These are phyloP conservation scores for Phytophthora rubi DNA, from an alignment of 352 stramenopile species.

Conservation along the genomic window DNA sequence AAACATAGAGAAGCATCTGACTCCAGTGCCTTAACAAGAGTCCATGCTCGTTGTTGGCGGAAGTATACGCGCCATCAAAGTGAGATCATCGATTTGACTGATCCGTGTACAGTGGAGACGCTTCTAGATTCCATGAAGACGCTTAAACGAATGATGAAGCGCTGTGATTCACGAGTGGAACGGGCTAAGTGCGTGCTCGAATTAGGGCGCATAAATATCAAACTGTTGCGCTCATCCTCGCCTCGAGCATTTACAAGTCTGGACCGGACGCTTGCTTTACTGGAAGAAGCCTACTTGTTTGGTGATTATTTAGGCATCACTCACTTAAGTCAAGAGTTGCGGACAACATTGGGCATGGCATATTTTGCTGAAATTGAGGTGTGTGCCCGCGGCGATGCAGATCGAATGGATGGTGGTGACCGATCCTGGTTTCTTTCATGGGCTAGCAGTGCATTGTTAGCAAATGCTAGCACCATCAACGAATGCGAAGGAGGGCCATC, in stretches of 20 bases:
- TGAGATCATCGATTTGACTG: conserved; percentile 25
- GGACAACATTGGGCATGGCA: conserved; percentile 48
- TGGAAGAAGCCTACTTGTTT: conserved; percentile 54
- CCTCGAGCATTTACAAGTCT: conserved; percentile 46
- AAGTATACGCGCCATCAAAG: conserved; percentile 51
- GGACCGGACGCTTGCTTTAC: conserved; percentile 33
- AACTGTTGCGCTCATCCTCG: conserved; percentile 47
- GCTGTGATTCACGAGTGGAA: conserved; percentile 52
- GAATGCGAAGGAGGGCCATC: conserved; percentile 3
- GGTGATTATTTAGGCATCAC: conserved; percentile 53
- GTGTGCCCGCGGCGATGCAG: not conserved
- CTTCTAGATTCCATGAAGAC: conserved; percentile 53
- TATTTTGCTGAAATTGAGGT: conserved; percentile 52
- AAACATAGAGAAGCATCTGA: not conserved
- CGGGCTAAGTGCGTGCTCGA: conserved; percentile 54
- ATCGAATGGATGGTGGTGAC: conserved; percentile 7
- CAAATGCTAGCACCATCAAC: conserved; percentile 39
- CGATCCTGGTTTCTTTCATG: conserved; percentile 37
- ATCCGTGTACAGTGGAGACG: conserved; percentile 36
- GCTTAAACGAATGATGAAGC: conserved; percentile 48
- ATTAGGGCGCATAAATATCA: conserved; percentile 48
- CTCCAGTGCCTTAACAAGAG: conserved; percentile 20
- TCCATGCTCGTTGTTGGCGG: conserved; percentile 53
- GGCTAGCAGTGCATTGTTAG: conserved; percentile 47
- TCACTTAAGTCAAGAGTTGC: conserved; percentile 55